phyloP scores from a whole-genome alignment of 352 stramenopile species.

The Phytophthora vignae region DNA sequence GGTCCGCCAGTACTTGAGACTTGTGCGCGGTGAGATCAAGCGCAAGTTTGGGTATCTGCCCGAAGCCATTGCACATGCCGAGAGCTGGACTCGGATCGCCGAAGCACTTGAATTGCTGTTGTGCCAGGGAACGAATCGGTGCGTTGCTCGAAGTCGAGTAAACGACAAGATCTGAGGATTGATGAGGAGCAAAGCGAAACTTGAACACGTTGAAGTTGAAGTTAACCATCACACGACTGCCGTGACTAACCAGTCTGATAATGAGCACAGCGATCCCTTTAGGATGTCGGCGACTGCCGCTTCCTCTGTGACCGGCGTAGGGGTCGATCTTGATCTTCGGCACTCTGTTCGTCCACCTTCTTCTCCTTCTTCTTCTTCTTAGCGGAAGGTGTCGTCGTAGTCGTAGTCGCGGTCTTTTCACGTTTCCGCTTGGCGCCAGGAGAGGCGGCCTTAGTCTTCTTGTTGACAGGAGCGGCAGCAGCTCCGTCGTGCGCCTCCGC shows the following conservation, averaged over 20 bases:
- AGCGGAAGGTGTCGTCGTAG: neutral
- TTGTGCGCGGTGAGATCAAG: slow-evolving; percentile 79
- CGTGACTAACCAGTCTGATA: neutral
- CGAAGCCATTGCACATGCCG: slow-evolving; percentile 71
- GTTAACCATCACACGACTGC: neutral
- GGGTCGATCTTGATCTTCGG: slow-evolving; percentile 5
- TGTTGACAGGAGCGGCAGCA: slow-evolving; percentile 2
- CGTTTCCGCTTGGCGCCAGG: slow-evolving; percentile 31
- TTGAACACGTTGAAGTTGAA: slow-evolving; percentile 30
- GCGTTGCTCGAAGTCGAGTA: slow-evolving; percentile 9
- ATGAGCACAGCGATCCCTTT: slow-evolving; percentile 1
- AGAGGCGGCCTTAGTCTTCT: slow-evolving; percentile 14
- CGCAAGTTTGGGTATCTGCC: slow-evolving; percentile 85
- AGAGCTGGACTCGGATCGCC: slow-evolving; percentile 67
- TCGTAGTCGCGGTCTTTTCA: slow-evolving; percentile 5
- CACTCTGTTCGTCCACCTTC: slow-evolving; percentile 12
- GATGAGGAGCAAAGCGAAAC: slow-evolving; percentile 1
- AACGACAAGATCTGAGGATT: slow-evolving; percentile 17
- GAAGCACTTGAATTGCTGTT: slow-evolving; percentile 67
- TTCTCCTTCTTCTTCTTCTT: slow-evolving; percentile 21
- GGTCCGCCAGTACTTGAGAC: slow-evolving; percentile 72
- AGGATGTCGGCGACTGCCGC: slow-evolving; percentile 13
- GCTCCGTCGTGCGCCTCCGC: slow-evolving; percentile 38
- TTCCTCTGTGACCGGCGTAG: slow-evolving; percentile 39
- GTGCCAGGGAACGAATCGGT: slow-evolving; percentile 30